These are phyloP conservation scores for Eutrema salsugineum DNA, from an alignment of 441 rosid species.

Conservation along the genomic window DNA sequence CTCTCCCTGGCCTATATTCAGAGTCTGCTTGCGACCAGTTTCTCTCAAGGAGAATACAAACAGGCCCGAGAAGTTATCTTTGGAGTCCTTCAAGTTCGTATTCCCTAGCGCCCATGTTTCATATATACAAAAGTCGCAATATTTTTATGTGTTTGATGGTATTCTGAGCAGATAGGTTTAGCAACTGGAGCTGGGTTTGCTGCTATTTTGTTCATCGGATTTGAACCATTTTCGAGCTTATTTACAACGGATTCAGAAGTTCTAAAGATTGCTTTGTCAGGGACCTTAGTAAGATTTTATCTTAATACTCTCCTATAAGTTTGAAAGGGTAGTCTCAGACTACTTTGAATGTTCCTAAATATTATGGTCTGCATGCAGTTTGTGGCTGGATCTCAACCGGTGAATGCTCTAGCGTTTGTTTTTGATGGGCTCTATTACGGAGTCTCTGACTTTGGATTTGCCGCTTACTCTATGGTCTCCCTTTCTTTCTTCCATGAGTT, in stretches of 20 bases:
- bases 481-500: slow-evolving; percentile 7
- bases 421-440: slow-evolving; percentile 94
- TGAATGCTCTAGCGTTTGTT: slow-evolving; percentile 90
- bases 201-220: slow-evolving; percentile 59
- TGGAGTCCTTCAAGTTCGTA: slow-evolving; percentile 64
- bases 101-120: neutral
- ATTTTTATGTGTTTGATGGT: slow-evolving; percentile 3
- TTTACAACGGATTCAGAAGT: slow-evolving; percentile 83
- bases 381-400: slow-evolving; percentile 93
- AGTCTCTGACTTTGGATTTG: slow-evolving; percentile 89
- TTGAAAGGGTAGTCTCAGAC: neutral
- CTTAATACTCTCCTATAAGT: neutral
- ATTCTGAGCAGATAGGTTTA: slow-evolving; percentile 63
- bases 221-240: slow-evolving; percentile 68
- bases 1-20: slow-evolving; percentile 25
- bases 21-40: slow-evolving; percentile 84
- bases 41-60: slow-evolving; percentile 65
- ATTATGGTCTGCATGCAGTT: slow-evolving; percentile 49
- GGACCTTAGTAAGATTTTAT: slow-evolving; percentile 55
- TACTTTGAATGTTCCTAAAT: slow-evolving; percentile 2
- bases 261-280: slow-evolving; percentile 70
- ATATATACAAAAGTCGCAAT: neutral
- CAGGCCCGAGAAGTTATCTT: slow-evolving; percentile 65
- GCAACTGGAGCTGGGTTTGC: slow-evolving; percentile 75
- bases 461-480: slow-evolving; percentile 85